Evolutionary conservation across 2,329 filamentous ascomycete genomes (phyloP).

Genomic region (Diaporthe velutina): DNA sequence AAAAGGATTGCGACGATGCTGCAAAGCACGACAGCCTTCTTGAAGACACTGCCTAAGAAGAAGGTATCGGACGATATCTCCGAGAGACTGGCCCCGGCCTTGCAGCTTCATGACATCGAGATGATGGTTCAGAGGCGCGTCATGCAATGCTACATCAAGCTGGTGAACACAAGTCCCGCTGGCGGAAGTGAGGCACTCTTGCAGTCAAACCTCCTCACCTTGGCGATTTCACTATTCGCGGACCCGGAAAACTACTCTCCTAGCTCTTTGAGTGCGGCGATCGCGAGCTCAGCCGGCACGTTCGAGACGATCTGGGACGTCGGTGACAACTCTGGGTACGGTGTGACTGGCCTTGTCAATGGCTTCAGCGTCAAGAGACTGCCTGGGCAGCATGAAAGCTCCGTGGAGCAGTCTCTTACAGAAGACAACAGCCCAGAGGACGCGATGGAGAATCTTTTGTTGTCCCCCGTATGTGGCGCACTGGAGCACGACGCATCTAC

Average conservation of each 20-base stretch:
- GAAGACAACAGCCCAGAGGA: conserved; percentile 73
- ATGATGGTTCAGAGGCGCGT: conserved; percentile 94
- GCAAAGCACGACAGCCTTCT: conserved; percentile 90
- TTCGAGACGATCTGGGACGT: conserved; percentile 98
- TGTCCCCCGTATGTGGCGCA: conserved; percentile 83
- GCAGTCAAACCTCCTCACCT: conserved; percentile 90
- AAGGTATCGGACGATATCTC: conserved; percentile 89
- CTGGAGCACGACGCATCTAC: conserved; percentile 90
- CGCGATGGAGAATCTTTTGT: conserved; percentile 70
- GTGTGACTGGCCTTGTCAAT: conserved; percentile 86
- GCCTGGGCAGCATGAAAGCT: conserved; percentile 75
- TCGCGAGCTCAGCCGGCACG: conserved; percentile 88
- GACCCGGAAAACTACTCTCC: conserved; percentile 91
- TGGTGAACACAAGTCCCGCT: conserved; percentile 88
- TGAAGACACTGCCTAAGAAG: conserved; percentile 86
- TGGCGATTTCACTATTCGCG: conserved; percentile 92
- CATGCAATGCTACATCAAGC: conserved; percentile 92
- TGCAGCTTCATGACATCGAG: conserved; percentile 91
- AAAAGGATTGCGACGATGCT: conserved; percentile 94
- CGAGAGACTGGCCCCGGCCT: conserved; percentile 84
- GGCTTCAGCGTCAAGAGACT: conserved; percentile 81
- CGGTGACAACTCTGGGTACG: conserved; percentile 93
- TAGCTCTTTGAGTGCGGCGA: conserved; percentile 88
- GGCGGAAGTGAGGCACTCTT: conserved; percentile 88
- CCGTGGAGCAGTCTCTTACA: conserved; percentile 56